These are phyloP conservation scores for Grigorovia transvaalensis DNA, from an alignment of 805 yeast genomes.

Conservation along the genomic window DNA sequence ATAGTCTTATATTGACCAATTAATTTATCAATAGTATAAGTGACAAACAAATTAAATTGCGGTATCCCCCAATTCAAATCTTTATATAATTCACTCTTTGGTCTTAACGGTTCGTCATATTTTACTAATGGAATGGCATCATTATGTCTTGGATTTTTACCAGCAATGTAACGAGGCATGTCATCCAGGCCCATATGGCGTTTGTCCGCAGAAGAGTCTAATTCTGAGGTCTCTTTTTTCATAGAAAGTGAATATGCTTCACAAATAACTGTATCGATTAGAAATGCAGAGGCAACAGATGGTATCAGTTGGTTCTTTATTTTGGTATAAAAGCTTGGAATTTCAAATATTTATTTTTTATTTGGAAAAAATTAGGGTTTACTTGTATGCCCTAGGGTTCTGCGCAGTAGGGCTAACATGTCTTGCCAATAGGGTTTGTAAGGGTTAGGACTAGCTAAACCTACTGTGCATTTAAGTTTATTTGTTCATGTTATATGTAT, in stretches of 20 bases:
- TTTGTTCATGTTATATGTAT: too few species aligned
- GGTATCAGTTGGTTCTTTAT: too few species aligned
- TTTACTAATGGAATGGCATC: slow-evolving; percentile 15
- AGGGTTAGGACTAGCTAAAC: too few species aligned
- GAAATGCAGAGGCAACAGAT: too few species aligned
- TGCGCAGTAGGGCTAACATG: too few species aligned
- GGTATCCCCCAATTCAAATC: slow-evolving; percentile 28
- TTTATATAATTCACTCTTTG: slow-evolving; percentile 23
- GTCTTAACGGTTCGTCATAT: slow-evolving; percentile 21
- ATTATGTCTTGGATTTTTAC: slow-evolving; percentile 25
- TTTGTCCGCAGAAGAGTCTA: background rate
- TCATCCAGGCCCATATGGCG: slow-evolving; percentile 4
- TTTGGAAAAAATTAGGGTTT: too few species aligned
- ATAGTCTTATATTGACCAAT: slow-evolving; percentile 20
- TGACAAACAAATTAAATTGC: slow-evolving; percentile 21
- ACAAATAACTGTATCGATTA: too few species aligned
- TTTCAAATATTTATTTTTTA: too few species aligned
- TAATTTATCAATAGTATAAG: slow-evolving; percentile 23
- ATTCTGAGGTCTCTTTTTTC: background rate
- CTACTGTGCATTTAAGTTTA: too few species aligned
- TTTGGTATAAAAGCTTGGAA: too few species aligned
- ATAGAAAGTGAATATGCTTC: background rate
- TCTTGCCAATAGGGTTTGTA: too few species aligned
- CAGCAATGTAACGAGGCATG: slow-evolving; percentile 16
- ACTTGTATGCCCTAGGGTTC: too few species aligned